Evolutionary conservation across 352 stramenopile genomes (phyloP).

Genomic region (Globisporangium viniferum): DNA sequence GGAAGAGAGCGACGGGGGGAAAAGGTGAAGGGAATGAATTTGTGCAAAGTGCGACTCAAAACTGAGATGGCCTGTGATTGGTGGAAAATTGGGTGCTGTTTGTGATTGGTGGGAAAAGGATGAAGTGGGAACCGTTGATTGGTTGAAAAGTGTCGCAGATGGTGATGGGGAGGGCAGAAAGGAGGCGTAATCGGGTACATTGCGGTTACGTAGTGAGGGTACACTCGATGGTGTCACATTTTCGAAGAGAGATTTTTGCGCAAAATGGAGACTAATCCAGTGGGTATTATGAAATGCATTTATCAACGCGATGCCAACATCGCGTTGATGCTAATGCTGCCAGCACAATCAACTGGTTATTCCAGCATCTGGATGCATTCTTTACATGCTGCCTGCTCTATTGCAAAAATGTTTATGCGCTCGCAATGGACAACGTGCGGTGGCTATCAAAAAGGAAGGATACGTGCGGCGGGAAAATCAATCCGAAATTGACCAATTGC

Average conservation of each 20-base stretch:
- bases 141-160: constrained; percentile 5
- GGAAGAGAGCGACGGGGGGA: constrained; percentile 1
- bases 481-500: background rate
- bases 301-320: background rate
- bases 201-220: background rate
- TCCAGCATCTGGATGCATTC: background rate
- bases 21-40: background rate
- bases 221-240: background rate
- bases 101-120: background rate
- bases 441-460: background rate
- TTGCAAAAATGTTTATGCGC: background rate
- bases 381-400: background rate
- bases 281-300: background rate
- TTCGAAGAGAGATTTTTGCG: background rate
- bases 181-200: background rate
- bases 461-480: background rate
- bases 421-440: background rate
- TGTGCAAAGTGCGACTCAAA: background rate
- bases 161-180: background rate
- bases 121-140: background rate
- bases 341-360: background rate
- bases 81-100: background rate
- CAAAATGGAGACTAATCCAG: background rate
- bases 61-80: background rate
- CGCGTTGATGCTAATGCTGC: background rate